Evolutionary conservation across 805 yeast genomes (phyloP).

Genomic region (Schwanniomyces vanrijiae): DNA sequence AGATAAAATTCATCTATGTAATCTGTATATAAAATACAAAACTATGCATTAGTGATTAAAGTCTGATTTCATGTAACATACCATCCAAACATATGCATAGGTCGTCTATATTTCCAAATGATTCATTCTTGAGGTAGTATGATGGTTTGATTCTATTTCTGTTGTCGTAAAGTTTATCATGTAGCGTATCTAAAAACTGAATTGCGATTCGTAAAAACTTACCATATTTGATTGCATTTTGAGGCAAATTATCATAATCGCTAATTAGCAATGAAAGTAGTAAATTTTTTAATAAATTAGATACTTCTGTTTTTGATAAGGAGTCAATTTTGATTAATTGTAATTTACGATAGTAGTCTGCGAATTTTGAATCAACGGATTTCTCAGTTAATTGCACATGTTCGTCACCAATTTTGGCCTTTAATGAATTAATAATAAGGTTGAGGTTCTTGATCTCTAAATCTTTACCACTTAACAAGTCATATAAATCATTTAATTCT

Average conservation of each 20-base stretch:
- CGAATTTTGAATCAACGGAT: slow-evolving; percentile 20
- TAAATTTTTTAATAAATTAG: slow-evolving; percentile 31
- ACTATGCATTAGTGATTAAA: neutral
- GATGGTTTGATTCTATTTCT: slow-evolving; percentile 23
- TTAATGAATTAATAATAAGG: slow-evolving; percentile 1
- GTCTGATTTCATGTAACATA: slow-evolving; percentile 14
- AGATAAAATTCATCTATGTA: neutral
- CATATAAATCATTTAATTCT: slow-evolving; percentile 6
- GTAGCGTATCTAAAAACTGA: slow-evolving; percentile 33
- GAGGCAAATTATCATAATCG: slow-evolving; percentile 26
- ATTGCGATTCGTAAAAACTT: slow-evolving; percentile 22
- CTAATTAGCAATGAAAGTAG: slow-evolving; percentile 34
- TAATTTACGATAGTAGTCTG: slow-evolving; percentile 21
- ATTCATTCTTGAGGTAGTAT: slow-evolving; percentile 20
- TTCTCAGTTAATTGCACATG: slow-evolving; percentile 12
- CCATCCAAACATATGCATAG: slow-evolving; percentile 26
- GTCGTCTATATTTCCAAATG: slow-evolving; percentile 11
- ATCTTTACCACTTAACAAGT: neutral
- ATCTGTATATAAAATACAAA: neutral
- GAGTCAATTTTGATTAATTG: slow-evolving; percentile 30
- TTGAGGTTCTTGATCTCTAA: neutral
- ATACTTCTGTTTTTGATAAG: slow-evolving; percentile 25
- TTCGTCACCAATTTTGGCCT: slow-evolving; percentile 15
- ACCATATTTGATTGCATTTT: slow-evolving; percentile 25
- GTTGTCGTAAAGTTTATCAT: slow-evolving; percentile 22